Base-by-base conservation (phyloP, 345 rosid species). In the Heritiera littoralis region DNA sequence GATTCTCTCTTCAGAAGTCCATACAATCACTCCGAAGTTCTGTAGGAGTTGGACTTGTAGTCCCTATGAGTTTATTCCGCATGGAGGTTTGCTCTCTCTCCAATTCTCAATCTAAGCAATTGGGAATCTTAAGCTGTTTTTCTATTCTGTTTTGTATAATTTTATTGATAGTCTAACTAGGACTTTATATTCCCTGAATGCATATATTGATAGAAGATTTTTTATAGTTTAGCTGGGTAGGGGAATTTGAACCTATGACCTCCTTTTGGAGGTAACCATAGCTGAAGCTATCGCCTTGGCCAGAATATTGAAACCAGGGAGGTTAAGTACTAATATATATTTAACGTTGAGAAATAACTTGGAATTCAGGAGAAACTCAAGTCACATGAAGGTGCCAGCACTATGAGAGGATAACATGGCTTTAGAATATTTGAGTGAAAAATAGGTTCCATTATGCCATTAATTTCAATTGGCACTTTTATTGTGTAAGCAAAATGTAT, bases 41-140 rank as follows among this genome's bases (percentile, higher is more conserved):
- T 9, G 90, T 85, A 18, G 98, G 98, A 80, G 92, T 74, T 80
- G 98, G 98, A 63, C 76, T 95, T 55, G 97, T 95, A 77, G 79
- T 95, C 55, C 98, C 98, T 32, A 89, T 91, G 13, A 86, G 79
- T 84, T 77, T 90, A 13, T 88, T 92, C 83, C 95, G 98, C 51
- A 76, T 95, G 86, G 98, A 95, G 98, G 98, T 93, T 61, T 84
- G 88, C 40, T 23, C 40, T n/a, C 55, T 75, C 32, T 60, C 46
- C 67, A 32, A 40, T 43, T 60, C 58, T 61, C 63, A 71, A 56
- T 45, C 51, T 75, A 67, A 63, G 52, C 32, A 14, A 65, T 54
- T 54, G n/a, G 6, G 18, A 54, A 5, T 6, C 5, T 54, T 54
- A 54, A 14, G 0, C 5, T 54, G n/a, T n/a, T 54, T 6, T 48